A percentile compares a stretch with the other conserved stretches of the same genome.
Evolutionary conservation across 768 basidiomycete species (phyloP).

Genomic region (Antrodiella citrinella): DNA sequence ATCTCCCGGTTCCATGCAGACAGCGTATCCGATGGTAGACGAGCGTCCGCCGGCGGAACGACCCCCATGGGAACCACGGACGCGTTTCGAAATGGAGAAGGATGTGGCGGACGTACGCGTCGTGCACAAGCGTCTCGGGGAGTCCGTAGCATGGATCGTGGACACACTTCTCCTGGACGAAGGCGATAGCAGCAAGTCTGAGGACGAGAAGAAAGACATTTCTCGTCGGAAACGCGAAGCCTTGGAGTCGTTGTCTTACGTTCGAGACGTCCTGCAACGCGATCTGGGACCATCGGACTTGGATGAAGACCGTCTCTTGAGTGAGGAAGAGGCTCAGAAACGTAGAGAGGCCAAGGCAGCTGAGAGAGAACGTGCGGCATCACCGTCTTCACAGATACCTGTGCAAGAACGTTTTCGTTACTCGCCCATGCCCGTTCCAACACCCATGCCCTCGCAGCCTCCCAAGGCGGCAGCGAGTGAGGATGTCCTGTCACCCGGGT

Average conservation of each 20-base stretch:
- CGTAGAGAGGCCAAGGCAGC: slow-evolving; percentile 15
- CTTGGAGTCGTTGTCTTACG: slow-evolving; percentile 68
- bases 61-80: slow-evolving; percentile 61
- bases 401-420: slow-evolving; percentile 1
- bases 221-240: slow-evolving; percentile 49
- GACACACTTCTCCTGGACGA: slow-evolving; percentile 57
- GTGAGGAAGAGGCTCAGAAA: slow-evolving; percentile 36
- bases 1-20: slow-evolving; percentile 26
- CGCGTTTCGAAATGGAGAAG: slow-evolving; percentile 63
- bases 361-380: slow-evolving; percentile 6
- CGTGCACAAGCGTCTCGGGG: slow-evolving; percentile 58
- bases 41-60: slow-evolving; percentile 51
- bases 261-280: slow-evolving; percentile 63
- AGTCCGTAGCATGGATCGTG: slow-evolving; percentile 68
- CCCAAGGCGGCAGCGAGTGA: slow-evolving; percentile 11
- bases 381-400: background rate
- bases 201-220: slow-evolving; percentile 32
- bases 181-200: slow-evolving; percentile 25
- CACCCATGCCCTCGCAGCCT: slow-evolving; percentile 14
- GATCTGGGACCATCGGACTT: slow-evolving; percentile 32
- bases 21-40: slow-evolving; percentile 56
- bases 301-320: slow-evolving; percentile 60
- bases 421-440: background rate
- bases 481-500: slow-evolving; percentile 7
- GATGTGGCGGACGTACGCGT: slow-evolving; percentile 46